A percentile compares a stretch with the other conserved stretches of the same genome.
Conservation (phyloP, 108 stramenopile genomes). For the Cyclotella baltica region DNA sequence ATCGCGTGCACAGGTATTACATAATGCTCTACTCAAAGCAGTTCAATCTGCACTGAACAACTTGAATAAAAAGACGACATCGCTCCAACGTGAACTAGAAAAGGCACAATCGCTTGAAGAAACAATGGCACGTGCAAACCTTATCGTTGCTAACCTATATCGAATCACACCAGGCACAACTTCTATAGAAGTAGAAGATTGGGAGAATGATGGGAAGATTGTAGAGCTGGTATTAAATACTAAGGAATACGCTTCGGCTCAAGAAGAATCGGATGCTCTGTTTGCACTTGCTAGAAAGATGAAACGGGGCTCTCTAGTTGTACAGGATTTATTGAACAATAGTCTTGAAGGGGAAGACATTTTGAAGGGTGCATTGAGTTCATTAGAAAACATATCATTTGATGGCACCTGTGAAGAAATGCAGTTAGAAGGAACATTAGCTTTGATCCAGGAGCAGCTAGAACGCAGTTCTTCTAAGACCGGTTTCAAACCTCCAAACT, state of each 20-base stretch:
- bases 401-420: slow-evolving; percentile 26
- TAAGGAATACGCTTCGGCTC: slow-evolving; percentile 64
- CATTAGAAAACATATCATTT: background rate
- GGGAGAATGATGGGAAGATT: slow-evolving; percentile 78
- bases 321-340: slow-evolving; percentile 65
- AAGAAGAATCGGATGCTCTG: slow-evolving; percentile 83
- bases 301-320: slow-evolving; percentile 80
- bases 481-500: slow-evolving; percentile 56
- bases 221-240: slow-evolving; percentile 66
- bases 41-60: slow-evolving; percentile 38
- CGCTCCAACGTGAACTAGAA: slow-evolving; percentile 70
- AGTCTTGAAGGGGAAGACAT: slow-evolving; percentile 53
- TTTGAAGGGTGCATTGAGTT: slow-evolving; percentile 52
- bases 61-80: slow-evolving; percentile 56
- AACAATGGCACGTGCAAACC: slow-evolving; percentile 72
- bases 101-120: slow-evolving; percentile 76
- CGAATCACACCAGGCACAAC: slow-evolving; percentile 60
- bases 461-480: slow-evolving; percentile 65
- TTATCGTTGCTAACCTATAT: slow-evolving; percentile 79
- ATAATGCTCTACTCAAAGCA: slow-evolving; percentile 18
- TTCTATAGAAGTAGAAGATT: slow-evolving; percentile 76
- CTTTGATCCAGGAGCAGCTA: slow-evolving; percentile 68
- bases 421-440: slow-evolving; percentile 58
- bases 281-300: slow-evolving; percentile 83
- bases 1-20: slow-evolving; percentile 8